phyloP scores from a whole-genome alignment of 768 basidiomycete species.

The Trametes coccinea region DNA sequence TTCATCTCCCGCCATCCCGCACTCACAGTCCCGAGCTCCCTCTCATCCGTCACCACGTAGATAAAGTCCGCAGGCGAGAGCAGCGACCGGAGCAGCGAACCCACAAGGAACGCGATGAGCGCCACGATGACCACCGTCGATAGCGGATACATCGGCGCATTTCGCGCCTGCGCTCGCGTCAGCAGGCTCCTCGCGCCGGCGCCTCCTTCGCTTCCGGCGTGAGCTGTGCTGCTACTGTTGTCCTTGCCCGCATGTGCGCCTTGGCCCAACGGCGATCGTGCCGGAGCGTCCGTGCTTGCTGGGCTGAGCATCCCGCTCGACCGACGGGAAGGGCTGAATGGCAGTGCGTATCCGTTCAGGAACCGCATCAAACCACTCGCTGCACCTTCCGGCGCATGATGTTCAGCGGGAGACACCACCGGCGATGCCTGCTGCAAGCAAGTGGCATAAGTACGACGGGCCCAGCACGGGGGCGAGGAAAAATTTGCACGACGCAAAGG shows the following conservation, averaged over 20 bases:
- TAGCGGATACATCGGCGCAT: constrained; percentile 39
- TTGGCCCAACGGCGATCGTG: constrained; percentile 3
- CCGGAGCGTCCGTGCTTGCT: constrained; percentile 9
- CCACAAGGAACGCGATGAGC: constrained; percentile 87
- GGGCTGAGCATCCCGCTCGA: constrained; percentile 24
- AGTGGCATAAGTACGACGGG: background rate
- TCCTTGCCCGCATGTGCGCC: background rate
- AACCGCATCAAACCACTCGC: constrained; percentile 55
- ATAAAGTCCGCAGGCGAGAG: constrained; percentile 91
- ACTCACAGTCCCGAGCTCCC: constrained; percentile 51
- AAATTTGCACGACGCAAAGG: background rate
- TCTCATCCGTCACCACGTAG: constrained; percentile 64
- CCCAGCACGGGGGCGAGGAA: background rate
- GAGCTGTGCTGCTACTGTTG: constrained; percentile 13
- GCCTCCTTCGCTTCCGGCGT: background rate
- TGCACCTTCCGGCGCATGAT: constrained; percentile 27
- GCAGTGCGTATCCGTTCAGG: constrained; percentile 55
- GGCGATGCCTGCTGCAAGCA: constrained; percentile 28
- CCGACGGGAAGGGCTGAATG: constrained; percentile 42
- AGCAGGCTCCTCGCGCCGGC: constrained; percentile 8
- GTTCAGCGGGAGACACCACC: constrained; percentile 23
- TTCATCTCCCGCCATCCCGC: constrained; percentile 83
- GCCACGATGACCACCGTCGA: constrained; percentile 72
- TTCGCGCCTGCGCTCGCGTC: constrained; percentile 7
- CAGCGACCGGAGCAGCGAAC: constrained; percentile 85